Evolutionary conservation across 108 stramenopile genomes (phyloP).

Genomic region (Chaetoceros tenuissimus): DNA sequence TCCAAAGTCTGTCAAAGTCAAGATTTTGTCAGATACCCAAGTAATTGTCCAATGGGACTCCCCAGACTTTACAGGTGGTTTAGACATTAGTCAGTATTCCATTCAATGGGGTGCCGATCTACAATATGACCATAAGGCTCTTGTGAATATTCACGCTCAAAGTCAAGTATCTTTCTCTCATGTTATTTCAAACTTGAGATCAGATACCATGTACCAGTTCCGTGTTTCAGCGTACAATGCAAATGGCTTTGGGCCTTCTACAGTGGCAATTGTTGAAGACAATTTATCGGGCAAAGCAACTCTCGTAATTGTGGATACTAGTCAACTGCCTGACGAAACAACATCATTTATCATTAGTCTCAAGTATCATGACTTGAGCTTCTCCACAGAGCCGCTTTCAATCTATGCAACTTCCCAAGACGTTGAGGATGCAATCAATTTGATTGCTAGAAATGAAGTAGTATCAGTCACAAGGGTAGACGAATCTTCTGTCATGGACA

Average conservation of each 20-base stretch:
- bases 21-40: slow-evolving; percentile 20
- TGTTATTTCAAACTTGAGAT: slow-evolving; percentile 36
- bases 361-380: too few relatives aligned
- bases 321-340: too few relatives aligned
- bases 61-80: slow-evolving; percentile 24
- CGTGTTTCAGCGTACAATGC: slow-evolving; percentile 53
- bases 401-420: slow-evolving; percentile 12
- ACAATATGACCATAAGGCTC: slow-evolving; percentile 17
- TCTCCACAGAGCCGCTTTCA: slow-evolving; percentile 6
- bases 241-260: slow-evolving; percentile 32
- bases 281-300: slow-evolving; percentile 9
- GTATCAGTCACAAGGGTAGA: slow-evolving; percentile 24
- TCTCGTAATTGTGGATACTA: too few relatives aligned
- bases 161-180: slow-evolving; percentile 15
- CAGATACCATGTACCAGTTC: slow-evolving; percentile 43
- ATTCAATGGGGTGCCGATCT: slow-evolving; percentile 33
- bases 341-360: too few relatives aligned
- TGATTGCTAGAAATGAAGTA: not conserved
- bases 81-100: slow-evolving; percentile 23
- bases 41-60: slow-evolving; percentile 32
- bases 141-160: slow-evolving; percentile 5
- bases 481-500: slow-evolving; percentile 5
- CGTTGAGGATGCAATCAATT: slow-evolving; percentile 19
- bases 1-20: slow-evolving; percentile 20
- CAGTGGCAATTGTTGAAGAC: slow-evolving; percentile 16